Percentiles rank a stretch among this genome's conserved stretches.
phyloP scores from a whole-genome alignment of 495 filamentous ascomycete species.

The Podospora appendiculata region DNA sequence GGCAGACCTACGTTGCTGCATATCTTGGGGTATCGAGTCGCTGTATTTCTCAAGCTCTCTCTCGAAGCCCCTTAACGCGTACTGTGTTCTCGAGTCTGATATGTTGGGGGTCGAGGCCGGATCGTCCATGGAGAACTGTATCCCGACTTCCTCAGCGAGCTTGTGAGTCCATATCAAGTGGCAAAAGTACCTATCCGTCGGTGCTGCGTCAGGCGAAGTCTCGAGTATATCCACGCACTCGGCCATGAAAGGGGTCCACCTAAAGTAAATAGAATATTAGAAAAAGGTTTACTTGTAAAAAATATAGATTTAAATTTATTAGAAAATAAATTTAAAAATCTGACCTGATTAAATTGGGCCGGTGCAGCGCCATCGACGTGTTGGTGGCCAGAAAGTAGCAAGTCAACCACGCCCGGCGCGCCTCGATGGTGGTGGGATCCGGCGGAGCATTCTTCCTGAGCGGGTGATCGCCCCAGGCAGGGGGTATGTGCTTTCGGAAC shows the following conservation, averaged over 20 bases:
- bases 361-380: slow-evolving; percentile 67
- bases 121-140: slow-evolving; percentile 72
- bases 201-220: slow-evolving; percentile 58
- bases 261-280: too few relatives aligned
- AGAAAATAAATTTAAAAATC: too few relatives aligned
- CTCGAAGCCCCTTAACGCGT: slow-evolving; percentile 68
- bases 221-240: slow-evolving; percentile 74
- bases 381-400: slow-evolving; percentile 74
- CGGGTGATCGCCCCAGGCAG: slow-evolving; percentile 40
- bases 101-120: slow-evolving; percentile 55
- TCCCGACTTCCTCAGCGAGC: slow-evolving; percentile 73
- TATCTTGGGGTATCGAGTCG: slow-evolving; percentile 40
- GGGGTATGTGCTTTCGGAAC: slow-evolving; percentile 26
- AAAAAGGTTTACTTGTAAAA: too few relatives aligned
- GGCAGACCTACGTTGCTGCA: slow-evolving; percentile 34
- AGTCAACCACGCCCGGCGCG: slow-evolving; percentile 67
- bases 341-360: slow-evolving; percentile 76
- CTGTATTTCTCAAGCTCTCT: slow-evolving; percentile 66
- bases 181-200: slow-evolving; percentile 64
- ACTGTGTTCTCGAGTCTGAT: slow-evolving; percentile 64
- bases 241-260: slow-evolving; percentile 77
- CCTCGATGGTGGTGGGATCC: slow-evolving; percentile 62
- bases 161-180: slow-evolving; percentile 71
- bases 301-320: too few relatives aligned
- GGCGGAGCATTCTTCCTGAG: slow-evolving; percentile 40